Evolutionary conservation across 257 asterid genomes (phyloP), one percentile per base, ranked within the genome.

Genomic region (Scutellaria minor): DNA sequence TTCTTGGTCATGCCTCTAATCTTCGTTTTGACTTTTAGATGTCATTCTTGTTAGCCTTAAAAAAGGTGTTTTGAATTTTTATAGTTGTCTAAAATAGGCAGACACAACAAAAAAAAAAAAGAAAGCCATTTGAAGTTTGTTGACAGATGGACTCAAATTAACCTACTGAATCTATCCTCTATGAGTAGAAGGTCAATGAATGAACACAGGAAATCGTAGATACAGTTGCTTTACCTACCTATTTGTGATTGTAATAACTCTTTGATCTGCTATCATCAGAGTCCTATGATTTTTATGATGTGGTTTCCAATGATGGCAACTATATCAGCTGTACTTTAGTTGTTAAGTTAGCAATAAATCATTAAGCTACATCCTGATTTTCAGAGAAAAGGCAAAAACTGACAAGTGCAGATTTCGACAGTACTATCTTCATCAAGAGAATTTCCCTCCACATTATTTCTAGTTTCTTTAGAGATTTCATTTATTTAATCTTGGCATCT

Each of bases 391-490:
- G 61, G 20, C 5, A 18, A 48, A 61, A 75, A 55, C 53, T 7
- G 45, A 51, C 15, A 20, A 44, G 54, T 55, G 57, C 18, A 35
- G 53, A 54, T 46, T 53, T 71, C 52, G 48, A 58, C 12, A 31
- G 37, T 2, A 45, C 42, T 58, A 71, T 66, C 60, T 27, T 35
- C 7, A 40, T 42, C 50, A 41, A 9, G 70, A 52, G 54, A 57
- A 35, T 48, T 69, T 67, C 7, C 12, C 52, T 54, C 44, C 54
- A 6, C 9, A 24, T n/a, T 41, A 52, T 40, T 58, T 53, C 59
- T 37, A 42, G 70, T 56, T 75, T 65, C 71, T 63, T 45, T 71
- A 62, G 47, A 9, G 40, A 56, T 71, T 77, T 73, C 61, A 52
- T 53, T 75, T 53, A 58, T 74, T 44, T 50, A 42, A 22, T 59